These are phyloP conservation scores for Russula ochroleuca DNA, from an alignment of 768 basidiomycete genomes.

Conservation along the genomic window DNA sequence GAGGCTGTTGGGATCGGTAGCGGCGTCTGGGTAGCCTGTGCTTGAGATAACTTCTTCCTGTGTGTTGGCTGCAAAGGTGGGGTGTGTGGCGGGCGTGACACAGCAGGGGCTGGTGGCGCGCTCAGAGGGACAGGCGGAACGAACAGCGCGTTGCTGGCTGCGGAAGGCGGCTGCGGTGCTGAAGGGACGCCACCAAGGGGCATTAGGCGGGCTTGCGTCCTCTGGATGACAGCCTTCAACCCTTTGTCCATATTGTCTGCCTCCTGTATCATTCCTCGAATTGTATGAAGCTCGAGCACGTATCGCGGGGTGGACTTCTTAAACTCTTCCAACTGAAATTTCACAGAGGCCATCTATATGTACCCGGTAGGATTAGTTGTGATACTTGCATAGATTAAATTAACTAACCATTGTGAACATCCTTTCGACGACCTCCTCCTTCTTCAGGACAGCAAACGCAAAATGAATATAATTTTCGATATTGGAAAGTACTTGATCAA, in stretches of 20 bases:
- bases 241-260: slow-evolving; percentile 25
- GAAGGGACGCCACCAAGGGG: not conserved
- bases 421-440: slow-evolving; percentile 1
- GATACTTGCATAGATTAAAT: not conserved
- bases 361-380: not conserved
- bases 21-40: slow-evolving; percentile 19
- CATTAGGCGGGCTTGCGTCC: not conserved
- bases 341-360: slow-evolving; percentile 19
- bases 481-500: slow-evolving; percentile 3
- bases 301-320: slow-evolving; percentile 19
- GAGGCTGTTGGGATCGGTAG: slow-evolving; percentile 14
- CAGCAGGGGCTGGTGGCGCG: not conserved
- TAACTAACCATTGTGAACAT: slow-evolving; percentile 16
- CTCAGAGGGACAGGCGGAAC: not conserved
- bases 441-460: slow-evolving; percentile 11
- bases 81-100: slow-evolving; percentile 6
- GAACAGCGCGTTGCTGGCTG: not conserved
- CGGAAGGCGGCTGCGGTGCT: slow-evolving; percentile 12
- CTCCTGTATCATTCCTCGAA: slow-evolving; percentile 27
- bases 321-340: slow-evolving; percentile 19
- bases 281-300: slow-evolving; percentile 26
- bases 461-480: slow-evolving; percentile 20
- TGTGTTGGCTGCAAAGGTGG: slow-evolving; percentile 9
- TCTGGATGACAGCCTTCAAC: slow-evolving; percentile 3
- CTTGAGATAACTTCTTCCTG: slow-evolving; percentile 21